Evolutionary conservation across 208 protist species (phyloP).

Genomic region (Trypanosoma congolense): DNA sequence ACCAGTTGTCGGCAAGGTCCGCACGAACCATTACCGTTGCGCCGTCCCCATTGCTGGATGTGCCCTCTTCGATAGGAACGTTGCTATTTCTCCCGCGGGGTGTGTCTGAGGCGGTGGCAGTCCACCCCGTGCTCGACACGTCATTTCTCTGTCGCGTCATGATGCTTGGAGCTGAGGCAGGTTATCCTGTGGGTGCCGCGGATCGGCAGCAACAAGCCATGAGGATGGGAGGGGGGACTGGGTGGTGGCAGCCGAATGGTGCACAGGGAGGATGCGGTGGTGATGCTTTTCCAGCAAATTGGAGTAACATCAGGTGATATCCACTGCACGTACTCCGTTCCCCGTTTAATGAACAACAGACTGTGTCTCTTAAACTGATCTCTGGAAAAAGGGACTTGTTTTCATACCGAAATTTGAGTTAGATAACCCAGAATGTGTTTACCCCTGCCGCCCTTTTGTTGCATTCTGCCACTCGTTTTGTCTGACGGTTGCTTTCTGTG

Average conservation of each 20-base stretch:
- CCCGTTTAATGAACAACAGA: too few relatives aligned
- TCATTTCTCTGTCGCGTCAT: conserved; percentile 5
- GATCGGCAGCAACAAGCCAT: conserved; percentile 1
- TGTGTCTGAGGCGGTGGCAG: conserved; percentile 11
- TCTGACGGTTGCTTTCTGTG: too few relatives aligned
- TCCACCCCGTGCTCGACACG: conserved; percentile 13
- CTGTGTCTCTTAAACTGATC: too few relatives aligned
- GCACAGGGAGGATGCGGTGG: too few relatives aligned
- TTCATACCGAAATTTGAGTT: too few relatives aligned
- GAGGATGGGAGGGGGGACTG: background rate
- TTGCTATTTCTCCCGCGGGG: conserved; percentile 22
- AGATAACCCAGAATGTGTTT: too few relatives aligned
- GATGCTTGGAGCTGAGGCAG: background rate
- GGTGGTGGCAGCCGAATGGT: background rate
- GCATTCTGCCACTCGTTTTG: too few relatives aligned
- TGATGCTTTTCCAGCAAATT: too few relatives aligned
- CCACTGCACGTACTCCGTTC: too few relatives aligned
- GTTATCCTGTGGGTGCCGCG: background rate
- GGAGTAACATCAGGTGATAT: too few relatives aligned
- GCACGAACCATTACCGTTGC: conserved; percentile 8
- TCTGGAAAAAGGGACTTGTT: too few relatives aligned
- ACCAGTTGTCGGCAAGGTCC: background rate
- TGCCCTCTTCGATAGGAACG: conserved; percentile 9
- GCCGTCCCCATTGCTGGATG: conserved; percentile 18
- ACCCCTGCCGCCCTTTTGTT: too few relatives aligned